These are phyloP conservation scores for Lanmaoa pseudosensibilis DNA, from an alignment of 768 basidiomycete genomes.

Conservation along the genomic window DNA sequence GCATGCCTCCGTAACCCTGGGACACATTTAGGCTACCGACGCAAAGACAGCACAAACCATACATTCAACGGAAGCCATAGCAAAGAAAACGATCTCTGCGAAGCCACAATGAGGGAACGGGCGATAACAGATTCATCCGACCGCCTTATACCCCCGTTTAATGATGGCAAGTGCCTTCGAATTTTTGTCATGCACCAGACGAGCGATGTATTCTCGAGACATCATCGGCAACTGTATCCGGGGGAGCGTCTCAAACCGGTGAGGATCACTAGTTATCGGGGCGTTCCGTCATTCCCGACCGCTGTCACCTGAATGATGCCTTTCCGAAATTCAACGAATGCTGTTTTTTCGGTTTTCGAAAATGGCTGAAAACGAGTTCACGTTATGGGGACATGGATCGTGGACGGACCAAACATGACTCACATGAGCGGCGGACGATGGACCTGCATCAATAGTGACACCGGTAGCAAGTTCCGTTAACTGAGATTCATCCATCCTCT, in stretches of 20 bases:
- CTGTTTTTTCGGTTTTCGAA: slow-evolving; percentile 69
- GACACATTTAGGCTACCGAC: not conserved
- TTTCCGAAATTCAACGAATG: slow-evolving; percentile 74
- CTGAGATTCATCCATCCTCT: slow-evolving; percentile 77
- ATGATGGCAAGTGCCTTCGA: slow-evolving; percentile 94
- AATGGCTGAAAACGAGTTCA: slow-evolving; percentile 42
- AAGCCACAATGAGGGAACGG: slow-evolving; percentile 95
- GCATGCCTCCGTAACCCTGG: slow-evolving; percentile 95
- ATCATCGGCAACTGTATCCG: slow-evolving; percentile 98
- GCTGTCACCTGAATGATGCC: slow-evolving; percentile 82
- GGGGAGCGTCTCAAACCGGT: slow-evolving; percentile 94
- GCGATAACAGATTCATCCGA: slow-evolving; percentile 95
- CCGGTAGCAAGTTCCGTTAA: slow-evolving; percentile 76
- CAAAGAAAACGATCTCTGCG: slow-evolving; percentile 98
- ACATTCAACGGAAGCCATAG: slow-evolving; percentile 96
- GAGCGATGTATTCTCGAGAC: slow-evolving; percentile 97
- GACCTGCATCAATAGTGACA: slow-evolving; percentile 69
- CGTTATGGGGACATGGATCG: not conserved
- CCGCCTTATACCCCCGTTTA: slow-evolving; percentile 92
- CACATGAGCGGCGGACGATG: slow-evolving; percentile 48
- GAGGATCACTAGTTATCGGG: slow-evolving; percentile 79
- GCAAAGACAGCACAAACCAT: slow-evolving; percentile 15
- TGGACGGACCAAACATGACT: slow-evolving; percentile 20
- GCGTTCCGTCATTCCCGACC: slow-evolving; percentile 78
- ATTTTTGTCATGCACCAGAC: slow-evolving; percentile 89